Evolutionary conservation across 768 basidiomycete species (phyloP).

Genomic region (Macrolepiota dolichaula): DNA sequence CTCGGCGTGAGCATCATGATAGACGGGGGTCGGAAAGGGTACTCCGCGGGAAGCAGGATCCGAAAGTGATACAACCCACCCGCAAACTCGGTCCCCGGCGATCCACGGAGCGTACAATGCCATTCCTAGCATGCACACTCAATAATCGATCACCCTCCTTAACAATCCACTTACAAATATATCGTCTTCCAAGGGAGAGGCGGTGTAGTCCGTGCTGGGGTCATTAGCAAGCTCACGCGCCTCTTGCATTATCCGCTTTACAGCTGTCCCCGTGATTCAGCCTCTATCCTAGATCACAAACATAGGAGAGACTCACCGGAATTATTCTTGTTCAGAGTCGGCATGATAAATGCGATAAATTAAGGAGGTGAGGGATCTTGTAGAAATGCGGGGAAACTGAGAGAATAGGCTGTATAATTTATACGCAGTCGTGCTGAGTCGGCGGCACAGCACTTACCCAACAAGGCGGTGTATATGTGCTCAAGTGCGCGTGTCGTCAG

Average conservation of each 20-base stretch:
- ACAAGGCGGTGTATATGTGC: neutral
- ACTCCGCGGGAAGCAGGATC: constrained; percentile 86
- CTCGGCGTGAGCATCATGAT: constrained; percentile 96
- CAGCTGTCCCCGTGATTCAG: constrained; percentile 46
- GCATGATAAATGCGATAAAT: constrained; percentile 17
- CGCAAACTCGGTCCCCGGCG: constrained; percentile 85
- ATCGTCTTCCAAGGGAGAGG: constrained; percentile 86
- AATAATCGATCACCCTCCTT: constrained; percentile 16
- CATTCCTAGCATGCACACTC: constrained; percentile 53
- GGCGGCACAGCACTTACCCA: neutral
- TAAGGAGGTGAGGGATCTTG: neutral
- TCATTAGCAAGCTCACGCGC: constrained; percentile 85
- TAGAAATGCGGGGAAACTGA: neutral
- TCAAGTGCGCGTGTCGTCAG: neutral
- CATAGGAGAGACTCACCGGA: constrained; percentile 50
- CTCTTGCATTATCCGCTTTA: constrained; percentile 97
- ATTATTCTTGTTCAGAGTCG: constrained; percentile 83
- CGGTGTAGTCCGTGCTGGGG: constrained; percentile 82
- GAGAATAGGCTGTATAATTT: neutral
- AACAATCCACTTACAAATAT: constrained; percentile 65
- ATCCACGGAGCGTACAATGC: constrained; percentile 96
- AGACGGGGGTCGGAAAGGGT: constrained; percentile 95
- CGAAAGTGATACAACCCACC: constrained; percentile 97
- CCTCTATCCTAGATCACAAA: neutral
- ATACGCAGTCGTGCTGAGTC: neutral